A percentile compares a stretch with the other conserved stretches of the same genome.
Evolutionary conservation across 2,329 filamentous ascomycete species (phyloP).

Genomic region (Exophiala sideris): DNA sequence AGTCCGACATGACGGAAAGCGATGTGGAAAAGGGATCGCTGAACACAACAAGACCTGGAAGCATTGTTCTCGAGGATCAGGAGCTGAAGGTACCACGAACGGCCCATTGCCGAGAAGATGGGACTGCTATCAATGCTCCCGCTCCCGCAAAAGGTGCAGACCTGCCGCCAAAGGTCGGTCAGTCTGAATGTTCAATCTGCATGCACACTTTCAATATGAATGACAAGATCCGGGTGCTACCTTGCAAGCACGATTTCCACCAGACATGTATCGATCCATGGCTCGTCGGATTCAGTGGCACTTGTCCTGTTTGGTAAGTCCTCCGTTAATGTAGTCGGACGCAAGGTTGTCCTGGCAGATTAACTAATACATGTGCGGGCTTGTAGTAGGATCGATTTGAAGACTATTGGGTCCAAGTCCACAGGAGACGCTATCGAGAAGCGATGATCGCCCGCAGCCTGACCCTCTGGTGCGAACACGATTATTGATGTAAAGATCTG

Average conservation of each 20-base stretch:
- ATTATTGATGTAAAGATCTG: too few relatives aligned
- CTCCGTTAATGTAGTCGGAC: not conserved
- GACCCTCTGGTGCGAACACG: too few relatives aligned
- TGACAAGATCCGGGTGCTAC: not conserved
- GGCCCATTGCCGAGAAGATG: not conserved
- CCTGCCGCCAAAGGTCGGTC: not conserved
- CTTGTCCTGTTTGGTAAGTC: not conserved
- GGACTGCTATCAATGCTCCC: too few relatives aligned
- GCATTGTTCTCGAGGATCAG: not conserved
- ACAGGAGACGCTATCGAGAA: too few relatives aligned
- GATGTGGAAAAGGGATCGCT: not conserved
- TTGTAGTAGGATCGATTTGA: not conserved
- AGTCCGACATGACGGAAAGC: not conserved
- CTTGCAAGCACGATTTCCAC: not conserved
- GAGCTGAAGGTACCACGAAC: not conserved
- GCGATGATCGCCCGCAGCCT: too few relatives aligned
- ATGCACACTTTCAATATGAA: not conserved
- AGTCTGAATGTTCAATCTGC: not conserved
- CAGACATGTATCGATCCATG: not conserved
- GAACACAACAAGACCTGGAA: not conserved
- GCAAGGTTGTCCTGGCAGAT: too few relatives aligned
- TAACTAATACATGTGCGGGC: not conserved
- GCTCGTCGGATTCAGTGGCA: not conserved
- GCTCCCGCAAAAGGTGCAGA: not conserved
- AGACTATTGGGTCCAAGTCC: not conserved